phyloP scores from a whole-genome alignment of 352 stramenopile species.

The Phytophthora cajani region DNA sequence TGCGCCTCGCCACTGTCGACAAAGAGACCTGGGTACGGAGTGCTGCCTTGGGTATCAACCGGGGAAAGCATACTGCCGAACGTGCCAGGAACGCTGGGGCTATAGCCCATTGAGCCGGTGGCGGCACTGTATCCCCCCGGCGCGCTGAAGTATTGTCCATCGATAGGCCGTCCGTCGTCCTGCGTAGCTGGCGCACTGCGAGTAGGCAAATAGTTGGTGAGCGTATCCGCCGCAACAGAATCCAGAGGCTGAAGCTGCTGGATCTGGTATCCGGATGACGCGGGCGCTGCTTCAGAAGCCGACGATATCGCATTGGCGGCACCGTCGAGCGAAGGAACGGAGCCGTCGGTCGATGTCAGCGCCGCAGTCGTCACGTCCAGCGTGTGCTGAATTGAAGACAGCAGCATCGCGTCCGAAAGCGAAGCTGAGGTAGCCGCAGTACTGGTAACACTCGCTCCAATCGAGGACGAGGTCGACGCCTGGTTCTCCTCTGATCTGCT shows the following conservation, averaged over 20 bases:
- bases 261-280: slow-evolving; percentile 28
- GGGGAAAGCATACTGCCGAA: slow-evolving; percentile 27
- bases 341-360: slow-evolving; percentile 18
- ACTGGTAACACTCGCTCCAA: neutral
- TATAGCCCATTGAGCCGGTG: slow-evolving; percentile 11
- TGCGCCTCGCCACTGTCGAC: slow-evolving; percentile 26
- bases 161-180: slow-evolving; percentile 12
- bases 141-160: slow-evolving; percentile 30
- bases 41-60: slow-evolving; percentile 8
- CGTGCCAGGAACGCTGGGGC: neutral
- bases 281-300: neutral
- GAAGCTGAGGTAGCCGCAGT: slow-evolving; percentile 5
- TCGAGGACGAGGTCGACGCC: neutral
- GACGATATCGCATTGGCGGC: slow-evolving; percentile 9
- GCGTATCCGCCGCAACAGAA: slow-evolving; percentile 34
- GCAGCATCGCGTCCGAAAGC: slow-evolving; percentile 51
- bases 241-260: slow-evolving; percentile 42
- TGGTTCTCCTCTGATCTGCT: slow-evolving; percentile 15
- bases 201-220: slow-evolving; percentile 48
- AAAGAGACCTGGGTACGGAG: slow-evolving; percentile 35
- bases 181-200: slow-evolving; percentile 4
- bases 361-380: slow-evolving; percentile 26
- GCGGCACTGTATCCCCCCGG: slow-evolving; percentile 23
- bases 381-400: slow-evolving; percentile 60
- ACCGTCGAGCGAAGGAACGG: slow-evolving; percentile 11